phyloP scores from a whole-genome alignment of 1,139 yeast species.

The Geotrichum bryndzae region DNA sequence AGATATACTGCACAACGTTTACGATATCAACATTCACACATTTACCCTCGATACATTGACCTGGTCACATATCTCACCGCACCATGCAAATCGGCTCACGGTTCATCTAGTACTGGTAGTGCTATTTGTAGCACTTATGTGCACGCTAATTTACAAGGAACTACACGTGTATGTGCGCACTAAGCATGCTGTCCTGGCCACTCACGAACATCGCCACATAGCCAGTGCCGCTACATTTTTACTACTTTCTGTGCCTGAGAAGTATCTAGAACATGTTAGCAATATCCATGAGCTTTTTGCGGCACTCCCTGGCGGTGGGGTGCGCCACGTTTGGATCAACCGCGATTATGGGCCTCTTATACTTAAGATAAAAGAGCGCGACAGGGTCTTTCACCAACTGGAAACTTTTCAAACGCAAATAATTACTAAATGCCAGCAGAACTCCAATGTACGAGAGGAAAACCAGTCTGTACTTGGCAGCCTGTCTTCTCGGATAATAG shows the following conservation, averaged over 20 bases:
- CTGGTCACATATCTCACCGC: slow-evolving; percentile 26
- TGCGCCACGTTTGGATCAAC: slow-evolving; percentile 31
- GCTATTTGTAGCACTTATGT: slow-evolving; percentile 18
- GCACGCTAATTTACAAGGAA: slow-evolving; percentile 25
- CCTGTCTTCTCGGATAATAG: background rate
- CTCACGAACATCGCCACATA: slow-evolving; percentile 21
- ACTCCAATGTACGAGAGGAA: background rate
- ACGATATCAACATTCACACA: background rate
- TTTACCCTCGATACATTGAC: slow-evolving; percentile 28
- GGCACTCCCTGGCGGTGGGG: slow-evolving; percentile 24
- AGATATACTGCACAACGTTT: background rate
- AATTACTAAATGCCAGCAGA: slow-evolving; percentile 11
- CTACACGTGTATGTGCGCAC: slow-evolving; percentile 25
- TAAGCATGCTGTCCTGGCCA: slow-evolving; percentile 24
- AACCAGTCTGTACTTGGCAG: slow-evolving; percentile 1
- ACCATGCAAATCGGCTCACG: slow-evolving; percentile 20
- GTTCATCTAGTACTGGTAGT: slow-evolving; percentile 28
- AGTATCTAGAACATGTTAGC: slow-evolving; percentile 16
- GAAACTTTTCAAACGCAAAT: slow-evolving; percentile 23
- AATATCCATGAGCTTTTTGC: slow-evolving; percentile 21
- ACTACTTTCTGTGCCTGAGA: slow-evolving; percentile 25
- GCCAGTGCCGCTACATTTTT: slow-evolving; percentile 29
- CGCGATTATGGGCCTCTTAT: slow-evolving; percentile 26
- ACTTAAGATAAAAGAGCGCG: slow-evolving; percentile 21
- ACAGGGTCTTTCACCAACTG: slow-evolving; percentile 18